Evolutionary conservation across 2,329 filamentous ascomycete species (phyloP), one percentile per base, ranked within the genome.

Genomic region (Dactylellina sp.): DNA sequence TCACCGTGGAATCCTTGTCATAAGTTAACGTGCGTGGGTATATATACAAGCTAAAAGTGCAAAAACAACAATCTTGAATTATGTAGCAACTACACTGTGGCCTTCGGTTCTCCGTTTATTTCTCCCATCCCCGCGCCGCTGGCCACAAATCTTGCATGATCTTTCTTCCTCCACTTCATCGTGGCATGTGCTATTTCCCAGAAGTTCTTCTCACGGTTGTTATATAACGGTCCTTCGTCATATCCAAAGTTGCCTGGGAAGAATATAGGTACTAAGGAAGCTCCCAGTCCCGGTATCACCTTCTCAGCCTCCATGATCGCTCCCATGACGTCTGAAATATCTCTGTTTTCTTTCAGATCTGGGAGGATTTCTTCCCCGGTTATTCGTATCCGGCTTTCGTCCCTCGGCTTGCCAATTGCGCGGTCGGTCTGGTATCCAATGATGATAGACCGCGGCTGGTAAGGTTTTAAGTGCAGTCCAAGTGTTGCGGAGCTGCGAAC

Each of bases 251-350:
- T 64, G 14, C 77, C 79, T 14, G 80, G 80, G 35, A 81, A 81
- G 68, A 81, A 81, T 1, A 77, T 78, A 2, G 76, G 77, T 14
- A 78, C 49, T 76, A 81, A 77, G 40, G 78, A 79, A 22, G 75
- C 76, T 0, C 80, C 80, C 16, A 81, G 52, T 60, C 77, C 71
- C n/a, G 78, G 78, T 46, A 80, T 80, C 22, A 74, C 65, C 61
- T 78, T 76, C 74, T 81, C 80, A 0, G 78, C 75, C 24, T 77
- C 77, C 55, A 78, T 77, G 11, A 81, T 72, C 1, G 79, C 77
- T 5, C 78, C 60, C 80, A 81, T 80, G 1, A 80, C 80, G 49
- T 81, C 81, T n/a, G 66, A 70, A 24, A 79, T 71, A 1, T 77
- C 79, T n/a, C 79, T 76, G 5, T 78, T 78, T 20, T 79, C 77